phyloP scores from a whole-genome alignment of 345 rosid genomes.

The Firmiana major region DNA sequence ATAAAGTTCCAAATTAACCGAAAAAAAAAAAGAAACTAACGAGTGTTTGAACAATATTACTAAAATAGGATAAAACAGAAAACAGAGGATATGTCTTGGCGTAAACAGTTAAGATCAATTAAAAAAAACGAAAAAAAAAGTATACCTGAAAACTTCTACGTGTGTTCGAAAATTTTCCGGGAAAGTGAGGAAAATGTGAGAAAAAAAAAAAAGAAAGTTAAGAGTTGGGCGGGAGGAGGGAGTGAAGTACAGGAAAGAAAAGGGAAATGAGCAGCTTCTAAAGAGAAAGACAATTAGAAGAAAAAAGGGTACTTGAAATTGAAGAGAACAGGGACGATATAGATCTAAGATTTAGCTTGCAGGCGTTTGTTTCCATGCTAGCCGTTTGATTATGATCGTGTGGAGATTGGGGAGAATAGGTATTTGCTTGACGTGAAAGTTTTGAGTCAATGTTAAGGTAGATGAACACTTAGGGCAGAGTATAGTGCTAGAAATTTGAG shows the following conservation, averaged over 20 bases:
- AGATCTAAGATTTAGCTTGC: not conserved
- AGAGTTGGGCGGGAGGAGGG: not conserved
- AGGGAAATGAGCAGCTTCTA: not conserved
- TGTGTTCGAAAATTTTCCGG: not conserved
- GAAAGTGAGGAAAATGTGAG: slow-evolving; percentile 2
- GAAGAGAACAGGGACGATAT: not conserved
- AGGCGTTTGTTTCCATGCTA: not conserved
- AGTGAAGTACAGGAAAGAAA: not conserved
- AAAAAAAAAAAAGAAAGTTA: not conserved
- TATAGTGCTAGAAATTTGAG: not conserved
- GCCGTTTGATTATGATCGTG: not conserved
- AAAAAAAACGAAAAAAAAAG: slow-evolving; percentile 3
- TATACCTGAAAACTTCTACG: not conserved
- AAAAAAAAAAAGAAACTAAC: not conserved
- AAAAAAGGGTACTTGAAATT: not conserved
- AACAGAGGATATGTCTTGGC: not conserved
- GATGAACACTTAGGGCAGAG: not conserved
- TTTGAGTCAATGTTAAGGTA: not conserved
- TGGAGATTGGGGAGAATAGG: not conserved
- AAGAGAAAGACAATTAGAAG: not conserved
- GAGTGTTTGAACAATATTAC: not conserved
- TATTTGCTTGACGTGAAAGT: not conserved
- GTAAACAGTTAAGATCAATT: slow-evolving; percentile 4
- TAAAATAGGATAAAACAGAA: not conserved
- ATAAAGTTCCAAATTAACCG: not conserved